Base-by-base conservation (phyloP, 768 basidiomycete species). In the Tricholoma matsutake region DNA sequence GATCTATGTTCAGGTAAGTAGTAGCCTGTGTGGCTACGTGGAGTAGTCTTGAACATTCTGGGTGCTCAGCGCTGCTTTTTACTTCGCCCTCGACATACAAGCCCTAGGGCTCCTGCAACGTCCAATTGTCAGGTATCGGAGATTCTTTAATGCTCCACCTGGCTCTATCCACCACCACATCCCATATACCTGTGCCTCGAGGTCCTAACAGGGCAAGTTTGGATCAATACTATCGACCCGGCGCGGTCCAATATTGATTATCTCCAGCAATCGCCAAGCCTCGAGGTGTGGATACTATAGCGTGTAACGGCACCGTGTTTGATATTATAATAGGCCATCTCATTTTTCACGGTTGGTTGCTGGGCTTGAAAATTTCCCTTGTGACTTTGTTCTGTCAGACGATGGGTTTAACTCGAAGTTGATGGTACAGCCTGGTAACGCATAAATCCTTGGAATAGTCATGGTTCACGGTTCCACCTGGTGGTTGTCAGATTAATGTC, bases 261-360 rank as follows among this genome's bases (percentile, higher is more conserved):
- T 53, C 51, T 52, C 18, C 47, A 5, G 25, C 45, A 47, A 47
- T 43, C 41, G 13, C n/a, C 49, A 29, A 16, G 49, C 49, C 49
- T 51, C 29, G 51, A 53, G 51, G 51, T 32, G 51, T 53, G 51
- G 51, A 53, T 31, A 53, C 51, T 53, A 31, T 18, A 53, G 51
- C 51, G 51, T 53, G 51, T 53, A 49, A n/a, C 51, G 51, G 51
- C 51, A 53, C 29, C 51, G n/a, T 31, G 51, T 31, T 31, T 51
- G 49, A 47, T 25, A 29, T n/a, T 31, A n/a, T 53, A 16, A 32
- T 32, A 32, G 31, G 51, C 51, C 51, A 32, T n/a, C 51, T 32
- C 29, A 32, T 53, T 3, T 45, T 53, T 53, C 29, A 53, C 29
- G 29, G 31, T 14, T 53, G 31, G 51, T n/a, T n/a, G 51, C 51